Evolutionary conservation across 2,329 filamentous ascomycete species (phyloP).

Genomic region (Bipolaris sorokiniana): DNA sequence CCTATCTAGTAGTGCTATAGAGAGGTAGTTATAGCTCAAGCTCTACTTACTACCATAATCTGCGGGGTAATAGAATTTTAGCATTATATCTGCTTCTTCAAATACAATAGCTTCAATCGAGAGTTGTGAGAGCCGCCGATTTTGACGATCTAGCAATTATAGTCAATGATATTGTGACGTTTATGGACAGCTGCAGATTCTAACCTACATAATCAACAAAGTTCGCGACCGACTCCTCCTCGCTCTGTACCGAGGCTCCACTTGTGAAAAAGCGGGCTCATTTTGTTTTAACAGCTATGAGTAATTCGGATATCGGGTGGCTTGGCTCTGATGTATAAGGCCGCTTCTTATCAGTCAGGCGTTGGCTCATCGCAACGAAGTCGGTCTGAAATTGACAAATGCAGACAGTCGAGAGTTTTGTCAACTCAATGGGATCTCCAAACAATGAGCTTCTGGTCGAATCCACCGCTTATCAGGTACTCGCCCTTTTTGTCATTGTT

Average conservation of each 20-base stretch:
- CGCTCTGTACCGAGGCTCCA: background rate
- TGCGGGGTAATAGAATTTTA: background rate
- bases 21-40: too few species aligned
- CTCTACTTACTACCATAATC: background rate
- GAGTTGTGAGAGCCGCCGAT: background rate
- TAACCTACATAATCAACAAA: background rate
- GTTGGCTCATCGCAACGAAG: background rate
- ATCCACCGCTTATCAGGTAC: constrained; percentile 67
- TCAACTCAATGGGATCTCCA: constrained; percentile 51
- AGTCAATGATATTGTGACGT: background rate
- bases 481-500: constrained; percentile 50
- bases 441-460: constrained; percentile 66
- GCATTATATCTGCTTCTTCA: background rate
- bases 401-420: background rate
- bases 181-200: background rate
- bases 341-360: background rate
- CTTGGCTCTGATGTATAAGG: background rate
- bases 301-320: background rate
- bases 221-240: background rate
- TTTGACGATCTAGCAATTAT: background rate
- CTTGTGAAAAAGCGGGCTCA: background rate
- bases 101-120: background rate
- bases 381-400: background rate
- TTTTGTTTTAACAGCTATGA: background rate
- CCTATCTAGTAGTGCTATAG: too few species aligned